These are phyloP conservation scores for Rhinocladiella mackenziei DNA, from an alignment of 2,329 filamentous ascomycete genomes.

Conservation along the genomic window DNA sequence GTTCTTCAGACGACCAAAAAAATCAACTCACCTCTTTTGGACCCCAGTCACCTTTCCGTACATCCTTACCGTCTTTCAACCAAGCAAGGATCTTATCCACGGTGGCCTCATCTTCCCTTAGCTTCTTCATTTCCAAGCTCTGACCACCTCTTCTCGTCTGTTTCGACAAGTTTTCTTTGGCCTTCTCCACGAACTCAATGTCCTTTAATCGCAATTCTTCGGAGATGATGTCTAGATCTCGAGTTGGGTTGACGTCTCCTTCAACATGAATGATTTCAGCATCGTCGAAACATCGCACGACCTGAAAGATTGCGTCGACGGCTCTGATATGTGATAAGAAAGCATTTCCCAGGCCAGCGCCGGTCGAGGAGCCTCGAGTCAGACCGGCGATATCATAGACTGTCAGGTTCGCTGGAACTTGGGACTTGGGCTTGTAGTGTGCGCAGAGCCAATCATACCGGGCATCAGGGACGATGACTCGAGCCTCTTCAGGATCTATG, in stretches of 20 bases:
- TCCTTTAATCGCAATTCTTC: slow-evolving; percentile 90
- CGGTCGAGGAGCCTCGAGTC: slow-evolving; percentile 91
- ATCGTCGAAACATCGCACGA: slow-evolving; percentile 96
- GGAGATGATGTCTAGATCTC: slow-evolving; percentile 93
- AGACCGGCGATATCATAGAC: slow-evolving; percentile 98
- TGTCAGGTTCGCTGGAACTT: slow-evolving; percentile 94
- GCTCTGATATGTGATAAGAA: slow-evolving; percentile 99
- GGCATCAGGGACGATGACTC: slow-evolving; percentile 93
- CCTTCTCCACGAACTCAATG: slow-evolving; percentile 97
- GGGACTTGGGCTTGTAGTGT: slow-evolving; percentile 96
- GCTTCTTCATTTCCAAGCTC: slow-evolving; percentile 95
- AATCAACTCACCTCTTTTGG: slow-evolving; percentile 82
- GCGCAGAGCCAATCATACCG: slow-evolving; percentile 93
- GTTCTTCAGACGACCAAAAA: slow-evolving; percentile 25
- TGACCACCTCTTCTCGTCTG: slow-evolving; percentile 92
- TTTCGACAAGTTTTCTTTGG: slow-evolving; percentile 85
- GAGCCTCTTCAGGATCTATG: slow-evolving; percentile 96
- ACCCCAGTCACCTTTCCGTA: slow-evolving; percentile 82
- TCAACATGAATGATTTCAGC: slow-evolving; percentile 99
- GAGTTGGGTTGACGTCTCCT: slow-evolving; percentile 91
- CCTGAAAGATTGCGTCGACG: slow-evolving; percentile 96
- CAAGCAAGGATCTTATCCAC: slow-evolving; percentile 83
- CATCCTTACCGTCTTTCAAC: slow-evolving; percentile 84
- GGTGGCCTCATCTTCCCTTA: slow-evolving; percentile 87
- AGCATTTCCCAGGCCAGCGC: slow-evolving; percentile 93